These are phyloP conservation scores for Phallus indusiatus DNA, from an alignment of 768 basidiomycete species.

Conservation along the genomic window DNA sequence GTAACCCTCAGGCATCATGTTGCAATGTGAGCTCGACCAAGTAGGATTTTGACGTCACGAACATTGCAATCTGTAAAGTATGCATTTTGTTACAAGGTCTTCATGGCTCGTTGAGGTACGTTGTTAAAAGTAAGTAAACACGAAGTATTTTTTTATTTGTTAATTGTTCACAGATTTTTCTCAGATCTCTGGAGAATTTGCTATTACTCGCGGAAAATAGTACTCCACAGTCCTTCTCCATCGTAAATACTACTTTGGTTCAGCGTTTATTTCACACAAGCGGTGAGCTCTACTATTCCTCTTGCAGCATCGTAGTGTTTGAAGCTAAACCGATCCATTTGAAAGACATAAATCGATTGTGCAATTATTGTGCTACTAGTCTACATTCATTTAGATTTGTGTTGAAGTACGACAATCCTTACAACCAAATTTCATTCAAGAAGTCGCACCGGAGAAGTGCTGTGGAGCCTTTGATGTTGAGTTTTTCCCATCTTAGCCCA, in stretches of 20 bases:
- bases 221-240: not conserved
- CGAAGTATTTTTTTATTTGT: not conserved
- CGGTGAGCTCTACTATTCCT: not conserved
- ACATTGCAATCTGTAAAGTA: not conserved
- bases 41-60: not conserved
- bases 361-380: too few relatives aligned
- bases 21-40: not conserved
- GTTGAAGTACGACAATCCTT: too few relatives aligned
- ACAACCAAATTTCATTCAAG: too few relatives aligned
- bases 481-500: too few relatives aligned
- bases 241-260: not conserved
- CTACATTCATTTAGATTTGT: too few relatives aligned
- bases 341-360: too few relatives aligned
- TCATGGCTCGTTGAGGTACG: not conserved
- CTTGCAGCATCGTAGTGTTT: too few relatives aligned
- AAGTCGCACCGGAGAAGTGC: too few relatives aligned
- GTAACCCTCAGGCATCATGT: not conserved
- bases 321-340: too few relatives aligned
- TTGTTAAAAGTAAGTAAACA: not conserved
- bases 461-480: too few relatives aligned
- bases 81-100: not conserved
- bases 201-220: not conserved
- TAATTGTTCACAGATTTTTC: not conserved
- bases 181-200: not conserved
- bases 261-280: not conserved